These are phyloP conservation scores for Grigorovia transvaalensis DNA, from an alignment of 805 yeast genomes.

Conservation along the genomic window DNA sequence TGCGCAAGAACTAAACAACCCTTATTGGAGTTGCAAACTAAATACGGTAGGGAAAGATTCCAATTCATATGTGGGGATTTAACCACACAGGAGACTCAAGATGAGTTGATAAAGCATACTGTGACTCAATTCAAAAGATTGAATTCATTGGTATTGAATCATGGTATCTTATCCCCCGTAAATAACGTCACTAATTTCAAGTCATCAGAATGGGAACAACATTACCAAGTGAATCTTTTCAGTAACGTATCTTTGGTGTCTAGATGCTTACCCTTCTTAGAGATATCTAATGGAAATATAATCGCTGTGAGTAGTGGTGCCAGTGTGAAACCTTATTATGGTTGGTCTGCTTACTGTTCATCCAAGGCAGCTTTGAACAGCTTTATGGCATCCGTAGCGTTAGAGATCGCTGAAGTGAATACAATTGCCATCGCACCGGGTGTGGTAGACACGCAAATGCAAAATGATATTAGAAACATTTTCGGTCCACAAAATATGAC, in stretches of 20 bases:
- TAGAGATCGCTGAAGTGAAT: constrained; percentile 42
- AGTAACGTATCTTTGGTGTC: constrained; percentile 54
- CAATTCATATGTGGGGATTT: constrained; percentile 53
- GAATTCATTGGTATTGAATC: constrained; percentile 63
- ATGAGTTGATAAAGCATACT: constrained; percentile 36
- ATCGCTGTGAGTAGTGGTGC: constrained; percentile 91
- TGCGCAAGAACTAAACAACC: constrained; percentile 56
- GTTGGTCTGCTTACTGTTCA: constrained; percentile 87
- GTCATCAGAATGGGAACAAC: constrained; percentile 45
- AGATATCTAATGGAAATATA: constrained; percentile 45
- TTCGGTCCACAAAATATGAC: constrained; percentile 52
- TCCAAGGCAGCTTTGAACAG: constrained; percentile 89
- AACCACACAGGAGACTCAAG: constrained; percentile 27
- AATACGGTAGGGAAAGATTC: constrained; percentile 40
- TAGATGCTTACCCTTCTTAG: constrained; percentile 47
- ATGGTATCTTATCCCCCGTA: constrained; percentile 80
- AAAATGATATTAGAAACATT: constrained; percentile 58
- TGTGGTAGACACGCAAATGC: constrained; percentile 89
- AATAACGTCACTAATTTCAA: constrained; percentile 33
- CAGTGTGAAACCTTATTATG: constrained; percentile 35
- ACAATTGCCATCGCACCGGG: constrained; percentile 85
- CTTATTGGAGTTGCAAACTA: constrained; percentile 33
- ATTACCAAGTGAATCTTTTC: constrained; percentile 71
- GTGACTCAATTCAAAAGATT: constrained; percentile 43
- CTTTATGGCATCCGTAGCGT: constrained; percentile 53